phyloP scores from a whole-genome alignment of 305 asterid genomes.

The Fraxinus dipetala region DNA sequence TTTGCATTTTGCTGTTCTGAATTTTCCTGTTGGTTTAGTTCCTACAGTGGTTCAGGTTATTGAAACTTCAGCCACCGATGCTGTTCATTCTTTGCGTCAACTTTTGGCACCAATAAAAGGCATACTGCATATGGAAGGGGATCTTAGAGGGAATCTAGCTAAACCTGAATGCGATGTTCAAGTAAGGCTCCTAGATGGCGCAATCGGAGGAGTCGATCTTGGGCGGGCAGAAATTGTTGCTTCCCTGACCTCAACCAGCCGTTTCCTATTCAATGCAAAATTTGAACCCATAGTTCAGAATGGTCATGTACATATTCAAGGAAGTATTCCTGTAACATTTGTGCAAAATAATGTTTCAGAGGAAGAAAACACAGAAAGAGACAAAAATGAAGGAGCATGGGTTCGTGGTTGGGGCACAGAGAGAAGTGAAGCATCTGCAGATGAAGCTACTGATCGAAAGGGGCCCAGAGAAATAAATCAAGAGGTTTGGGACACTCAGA shows the following conservation, averaged over 20 bases:
- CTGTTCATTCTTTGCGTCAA: conserved; percentile 86
- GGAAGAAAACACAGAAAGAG: conserved; percentile 68
- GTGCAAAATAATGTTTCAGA: conserved; percentile 60
- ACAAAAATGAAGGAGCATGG: conserved; percentile 71
- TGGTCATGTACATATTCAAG: conserved; percentile 94
- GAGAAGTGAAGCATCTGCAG: conserved; percentile 56
- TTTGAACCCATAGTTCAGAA: conserved; percentile 84
- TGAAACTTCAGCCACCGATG: conserved; percentile 91
- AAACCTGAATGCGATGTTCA: conserved; percentile 99
- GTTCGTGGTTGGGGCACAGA: conserved; percentile 69
- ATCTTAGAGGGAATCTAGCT: conserved; percentile 91
- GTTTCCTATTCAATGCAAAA: conserved; percentile 93
- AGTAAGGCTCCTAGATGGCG: conserved; percentile 96
- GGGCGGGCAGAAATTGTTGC: conserved; percentile 99
- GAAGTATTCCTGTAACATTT: conserved; percentile 87
- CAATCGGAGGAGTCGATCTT: conserved; percentile 94
- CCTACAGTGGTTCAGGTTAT: conserved; percentile 91
- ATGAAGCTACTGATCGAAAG: conserved; percentile 70
- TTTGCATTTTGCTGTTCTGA: conserved; percentile 93
- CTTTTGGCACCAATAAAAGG: conserved; percentile 89
- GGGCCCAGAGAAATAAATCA: conserved; percentile 74
- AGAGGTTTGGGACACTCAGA: conserved; percentile 85
- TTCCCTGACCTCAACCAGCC: conserved; percentile 82
- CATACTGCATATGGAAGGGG: conserved; percentile 99
- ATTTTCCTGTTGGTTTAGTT: conserved; percentile 90